A percentile compares a stretch with the other conserved stretches of the same genome.
Conservation (phyloP, 176 grass and related monocot species). For the Hordeum vulgare region MorexV3_pseudomolecules_assembly NC_058521.1:75219168-75219667, state of each 20-base stretch:
- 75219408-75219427: slow-evolving; percentile 80
- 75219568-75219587: background rate
- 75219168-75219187: slow-evolving; percentile 96
- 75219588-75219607: background rate
- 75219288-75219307: background rate
- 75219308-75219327: background rate
- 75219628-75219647: background rate
- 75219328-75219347: background rate
- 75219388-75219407: slow-evolving; percentile 98
- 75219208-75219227: slow-evolving; percentile 90
- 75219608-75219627: background rate
- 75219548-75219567: background rate
- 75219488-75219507: background rate
- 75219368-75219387: slow-evolving; percentile 99
- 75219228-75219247: slow-evolving; percentile 99
- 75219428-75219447: slow-evolving; percentile 91
- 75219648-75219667: background rate
- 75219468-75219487: slow-evolving; percentile 8
- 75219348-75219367: slow-evolving; percentile 21
- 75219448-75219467: slow-evolving; percentile 42
- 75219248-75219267: slow-evolving; percentile 94
- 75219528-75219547: background rate
- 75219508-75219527: background rate
- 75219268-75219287: background rate
- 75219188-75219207: slow-evolving; percentile 99